Conservation (phyloP, 208 protist species). For the Crithidia mellificae region DNA sequence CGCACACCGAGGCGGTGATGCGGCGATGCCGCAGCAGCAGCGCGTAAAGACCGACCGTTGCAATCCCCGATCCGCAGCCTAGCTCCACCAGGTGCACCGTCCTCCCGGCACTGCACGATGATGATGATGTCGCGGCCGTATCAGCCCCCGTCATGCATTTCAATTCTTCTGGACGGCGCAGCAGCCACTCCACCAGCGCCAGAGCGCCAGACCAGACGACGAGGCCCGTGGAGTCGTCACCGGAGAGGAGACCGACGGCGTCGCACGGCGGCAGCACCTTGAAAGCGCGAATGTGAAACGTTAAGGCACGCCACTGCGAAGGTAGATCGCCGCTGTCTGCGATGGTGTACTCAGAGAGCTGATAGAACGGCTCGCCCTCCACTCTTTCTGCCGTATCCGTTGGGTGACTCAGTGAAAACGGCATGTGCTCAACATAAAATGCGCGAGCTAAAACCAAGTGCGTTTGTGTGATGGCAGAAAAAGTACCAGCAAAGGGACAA, state of each 20-base stretch:
- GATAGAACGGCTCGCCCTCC: constrained; percentile 45
- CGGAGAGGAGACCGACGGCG: constrained; percentile 36
- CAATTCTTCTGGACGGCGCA: constrained; percentile 1
- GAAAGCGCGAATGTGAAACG: constrained; percentile 38
- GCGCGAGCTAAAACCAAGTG: neutral
- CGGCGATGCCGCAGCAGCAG: neutral
- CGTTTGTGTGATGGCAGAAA: no score
- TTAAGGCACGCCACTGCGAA: constrained; percentile 11
- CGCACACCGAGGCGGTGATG: neutral
- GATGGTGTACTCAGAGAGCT: constrained; percentile 24
- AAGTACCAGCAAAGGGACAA: neutral
- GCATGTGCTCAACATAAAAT: constrained; percentile 36
- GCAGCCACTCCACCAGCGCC: constrained; percentile 43
- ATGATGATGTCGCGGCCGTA: no score
- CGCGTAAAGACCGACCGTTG: constrained; percentile 32
- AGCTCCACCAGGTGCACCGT: constrained; percentile 34
- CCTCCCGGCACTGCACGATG: no score
- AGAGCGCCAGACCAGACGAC: constrained; percentile 45
- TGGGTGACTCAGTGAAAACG: constrained; percentile 34
- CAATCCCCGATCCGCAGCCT: constrained; percentile 38
- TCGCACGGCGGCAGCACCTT: constrained; percentile 37
- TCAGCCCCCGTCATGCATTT: no score
- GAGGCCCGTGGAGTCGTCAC: constrained; percentile 41
- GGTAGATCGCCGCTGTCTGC: neutral
- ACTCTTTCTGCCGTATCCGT: constrained; percentile 28